Conservation (phyloP, 768 basidiomycete genomes). For the Leucocoprinus sp. region DNA sequence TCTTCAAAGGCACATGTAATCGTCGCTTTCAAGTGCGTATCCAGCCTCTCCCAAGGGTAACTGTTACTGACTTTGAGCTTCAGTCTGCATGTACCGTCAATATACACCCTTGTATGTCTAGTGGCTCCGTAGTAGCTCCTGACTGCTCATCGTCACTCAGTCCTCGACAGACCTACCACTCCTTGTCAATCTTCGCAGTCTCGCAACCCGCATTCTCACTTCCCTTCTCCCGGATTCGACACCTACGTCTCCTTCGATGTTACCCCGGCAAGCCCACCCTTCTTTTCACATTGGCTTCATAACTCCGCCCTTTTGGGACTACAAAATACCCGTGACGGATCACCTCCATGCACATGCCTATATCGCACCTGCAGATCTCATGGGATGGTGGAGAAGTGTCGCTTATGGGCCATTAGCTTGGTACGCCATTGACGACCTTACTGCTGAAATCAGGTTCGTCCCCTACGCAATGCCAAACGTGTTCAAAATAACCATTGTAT, state of each 20-base stretch:
- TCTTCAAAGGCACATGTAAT: constrained; percentile 69
- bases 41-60: constrained; percentile 4
- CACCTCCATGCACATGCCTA: constrained; percentile 76
- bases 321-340: constrained; percentile 71
- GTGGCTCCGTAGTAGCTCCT: constrained; percentile 6
- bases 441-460: constrained; percentile 71
- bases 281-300: constrained; percentile 68
- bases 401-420: constrained; percentile 64
- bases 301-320: constrained; percentile 69
- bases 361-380: constrained; percentile 51
- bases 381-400: constrained; percentile 67
- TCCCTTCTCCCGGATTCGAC: constrained; percentile 34
- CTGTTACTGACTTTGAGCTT: constrained; percentile 7
- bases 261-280: constrained; percentile 23
- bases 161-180: constrained; percentile 71
- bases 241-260: constrained; percentile 26
- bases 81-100: constrained; percentile 72
- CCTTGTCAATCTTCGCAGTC: constrained; percentile 51
- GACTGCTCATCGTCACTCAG: constrained; percentile 25
- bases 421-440: constrained; percentile 71
- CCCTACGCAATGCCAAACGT: constrained; percentile 4
- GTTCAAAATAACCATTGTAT: constrained; percentile 1
- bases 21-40: constrained; percentile 65
- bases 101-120: constrained; percentile 56
- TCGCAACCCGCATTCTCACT: constrained; percentile 48